Evolutionary conservation across 768 basidiomycete genomes (phyloP).

Genomic region (Boletales sp.): DNA sequence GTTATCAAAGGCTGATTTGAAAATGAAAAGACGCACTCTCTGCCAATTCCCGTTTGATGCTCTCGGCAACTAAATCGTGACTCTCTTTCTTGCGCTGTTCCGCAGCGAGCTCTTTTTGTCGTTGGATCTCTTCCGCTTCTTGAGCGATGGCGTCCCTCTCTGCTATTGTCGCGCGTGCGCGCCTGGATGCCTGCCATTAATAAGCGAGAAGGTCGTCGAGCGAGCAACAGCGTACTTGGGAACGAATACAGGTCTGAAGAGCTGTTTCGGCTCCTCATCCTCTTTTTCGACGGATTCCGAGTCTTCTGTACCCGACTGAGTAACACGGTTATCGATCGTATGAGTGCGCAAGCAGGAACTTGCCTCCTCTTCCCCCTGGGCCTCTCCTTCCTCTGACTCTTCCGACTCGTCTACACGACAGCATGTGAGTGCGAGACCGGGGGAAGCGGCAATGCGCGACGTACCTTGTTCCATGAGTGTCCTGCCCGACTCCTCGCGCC

Average conservation of each 20-base stretch:
- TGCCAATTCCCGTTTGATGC: slow-evolving; percentile 84
- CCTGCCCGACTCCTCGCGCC: slow-evolving; percentile 73
- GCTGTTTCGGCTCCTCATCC: slow-evolving; percentile 65
- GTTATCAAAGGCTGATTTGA: background rate
- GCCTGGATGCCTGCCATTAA: slow-evolving; percentile 40
- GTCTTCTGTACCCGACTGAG: slow-evolving; percentile 83
- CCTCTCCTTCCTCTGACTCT: slow-evolving; percentile 47
- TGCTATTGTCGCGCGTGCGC: slow-evolving; percentile 67
- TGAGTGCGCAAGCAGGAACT: slow-evolving; percentile 13
- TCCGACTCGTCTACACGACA: slow-evolving; percentile 22
- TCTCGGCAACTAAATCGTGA: slow-evolving; percentile 92
- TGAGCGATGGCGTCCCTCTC: slow-evolving; percentile 65
- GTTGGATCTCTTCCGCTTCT: slow-evolving; percentile 72
- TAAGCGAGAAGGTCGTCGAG: background rate
- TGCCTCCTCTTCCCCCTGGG: slow-evolving; percentile 39
- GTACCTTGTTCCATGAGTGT: slow-evolving; percentile 58
- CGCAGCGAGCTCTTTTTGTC: slow-evolving; percentile 66
- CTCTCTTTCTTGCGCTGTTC: slow-evolving; percentile 85
- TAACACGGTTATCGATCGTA: slow-evolving; percentile 15
- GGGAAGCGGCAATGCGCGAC: slow-evolving; percentile 20
- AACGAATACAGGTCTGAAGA: slow-evolving; percentile 91
- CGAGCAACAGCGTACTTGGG: slow-evolving; percentile 65
- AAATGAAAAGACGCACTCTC: slow-evolving; percentile 61
- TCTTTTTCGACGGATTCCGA: slow-evolving; percentile 61
- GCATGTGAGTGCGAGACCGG: background rate